Conservation (phyloP, 2,329 filamentous ascomycete species). For the Cytospora chrysosperma region DNA sequence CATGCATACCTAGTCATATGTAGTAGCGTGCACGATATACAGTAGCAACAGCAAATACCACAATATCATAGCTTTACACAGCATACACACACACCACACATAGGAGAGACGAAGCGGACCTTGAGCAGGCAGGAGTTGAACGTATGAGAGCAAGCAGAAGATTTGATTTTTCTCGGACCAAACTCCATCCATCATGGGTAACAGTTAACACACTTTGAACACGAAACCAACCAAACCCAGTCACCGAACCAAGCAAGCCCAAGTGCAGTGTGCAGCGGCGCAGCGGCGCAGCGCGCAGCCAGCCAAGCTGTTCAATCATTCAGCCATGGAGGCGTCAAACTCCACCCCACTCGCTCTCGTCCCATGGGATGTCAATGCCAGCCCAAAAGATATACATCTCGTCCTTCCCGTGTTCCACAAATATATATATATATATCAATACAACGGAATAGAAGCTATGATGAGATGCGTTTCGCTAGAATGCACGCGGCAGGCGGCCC, state of each 20-base stretch:
- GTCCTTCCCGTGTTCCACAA: too few relatives aligned
- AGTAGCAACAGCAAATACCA: too few relatives aligned
- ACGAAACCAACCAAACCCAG: too few relatives aligned
- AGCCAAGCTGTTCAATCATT: neutral
- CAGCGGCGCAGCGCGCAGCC: neutral
- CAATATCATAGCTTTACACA: too few relatives aligned
- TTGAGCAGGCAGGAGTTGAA: neutral
- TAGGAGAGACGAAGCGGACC: too few relatives aligned
- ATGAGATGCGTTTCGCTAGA: neutral
- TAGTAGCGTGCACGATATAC: neutral
- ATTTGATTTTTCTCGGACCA: neutral
- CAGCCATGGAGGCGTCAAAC: neutral
- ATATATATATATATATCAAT: slow-evolving; percentile 14
- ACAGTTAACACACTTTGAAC: neutral
- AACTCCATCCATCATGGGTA: neutral
- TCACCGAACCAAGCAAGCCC: neutral
- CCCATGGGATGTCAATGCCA: too few relatives aligned
- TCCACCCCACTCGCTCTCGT: neutral
- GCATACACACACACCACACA: neutral
- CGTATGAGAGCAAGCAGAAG: neutral
- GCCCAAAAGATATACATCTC: too few relatives aligned
- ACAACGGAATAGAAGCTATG: slow-evolving; percentile 2
- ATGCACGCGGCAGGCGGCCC: neutral
- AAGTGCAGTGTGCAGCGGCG: neutral
- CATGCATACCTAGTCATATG: neutral